A percentile compares a stretch with the other conserved stretches of the same genome.
Evolutionary conservation across 176 grass and related monocot species (phyloP).

Genomic region (Avena insularis): DNA sequence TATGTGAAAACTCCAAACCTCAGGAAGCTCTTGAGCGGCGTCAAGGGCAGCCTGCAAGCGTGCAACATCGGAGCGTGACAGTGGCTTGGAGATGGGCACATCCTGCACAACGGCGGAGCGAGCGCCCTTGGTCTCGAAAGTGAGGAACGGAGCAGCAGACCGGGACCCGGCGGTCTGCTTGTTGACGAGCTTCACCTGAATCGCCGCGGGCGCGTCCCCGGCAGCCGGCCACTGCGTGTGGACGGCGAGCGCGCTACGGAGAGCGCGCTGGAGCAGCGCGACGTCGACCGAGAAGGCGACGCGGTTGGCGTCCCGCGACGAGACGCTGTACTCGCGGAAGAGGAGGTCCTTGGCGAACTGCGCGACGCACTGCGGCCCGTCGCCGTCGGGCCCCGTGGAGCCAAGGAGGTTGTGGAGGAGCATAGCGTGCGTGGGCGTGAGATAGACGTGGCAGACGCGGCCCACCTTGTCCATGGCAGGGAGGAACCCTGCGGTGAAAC

Average conservation of each 20-base stretch:
- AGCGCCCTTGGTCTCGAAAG: slow-evolving; percentile 90
- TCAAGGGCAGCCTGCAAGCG: slow-evolving; percentile 77
- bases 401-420: slow-evolving; percentile 88
- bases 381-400: slow-evolving; percentile 59
- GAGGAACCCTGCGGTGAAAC: slow-evolving; percentile 63
- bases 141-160: slow-evolving; percentile 69
- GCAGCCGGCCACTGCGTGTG: slow-evolving; percentile 69
- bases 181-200: slow-evolving; percentile 93
- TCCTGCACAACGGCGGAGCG: slow-evolving; percentile 94
- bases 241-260: slow-evolving; percentile 84
- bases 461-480: slow-evolving; percentile 85
- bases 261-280: slow-evolving; percentile 83
- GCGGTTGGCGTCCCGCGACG: slow-evolving; percentile 69
- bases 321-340: slow-evolving; percentile 90
- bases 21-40: slow-evolving; percentile 80
- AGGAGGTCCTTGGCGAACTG: slow-evolving; percentile 90
- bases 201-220: slow-evolving; percentile 58
- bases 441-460: slow-evolving; percentile 79
- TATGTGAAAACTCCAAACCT: slow-evolving; percentile 49
- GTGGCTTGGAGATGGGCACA: slow-evolving; percentile 88
- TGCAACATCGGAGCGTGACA: slow-evolving; percentile 72
- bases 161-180: slow-evolving; percentile 74
- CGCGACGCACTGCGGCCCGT: slow-evolving; percentile 80
- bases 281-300: slow-evolving; percentile 82
- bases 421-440: slow-evolving; percentile 80